A percentile compares a stretch with the other conserved stretches of the same genome.
phyloP scores from a whole-genome alignment of 2,329 filamentous ascomycete genomes.

The Lasiodiplodia citricola region DNA sequence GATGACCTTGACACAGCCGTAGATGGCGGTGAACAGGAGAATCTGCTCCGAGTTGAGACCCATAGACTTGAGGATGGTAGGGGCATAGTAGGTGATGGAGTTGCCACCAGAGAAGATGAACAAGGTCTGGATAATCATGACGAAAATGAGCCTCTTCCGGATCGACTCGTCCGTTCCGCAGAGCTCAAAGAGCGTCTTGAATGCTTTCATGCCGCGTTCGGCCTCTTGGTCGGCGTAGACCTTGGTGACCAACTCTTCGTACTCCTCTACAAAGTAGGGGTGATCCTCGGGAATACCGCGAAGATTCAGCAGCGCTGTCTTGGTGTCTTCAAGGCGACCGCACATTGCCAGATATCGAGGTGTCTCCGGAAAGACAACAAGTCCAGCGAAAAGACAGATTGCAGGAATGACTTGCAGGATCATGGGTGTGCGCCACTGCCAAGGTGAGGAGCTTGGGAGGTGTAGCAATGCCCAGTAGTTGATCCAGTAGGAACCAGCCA shows the following conservation, averaged over 20 bases:
- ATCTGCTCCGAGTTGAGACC: neutral
- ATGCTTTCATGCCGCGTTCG: neutral
- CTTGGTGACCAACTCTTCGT: neutral
- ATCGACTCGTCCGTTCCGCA: neutral
- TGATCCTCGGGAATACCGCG: neutral
- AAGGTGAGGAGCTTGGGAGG: neutral
- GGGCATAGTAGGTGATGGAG: constrained; percentile 11
- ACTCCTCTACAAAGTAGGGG: constrained; percentile 11
- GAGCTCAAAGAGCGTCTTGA: neutral
- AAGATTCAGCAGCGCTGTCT: neutral
- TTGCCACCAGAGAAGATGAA: constrained; percentile 8
- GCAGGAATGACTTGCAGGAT: neutral
- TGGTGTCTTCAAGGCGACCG: neutral
- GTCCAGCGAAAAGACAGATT: neutral
- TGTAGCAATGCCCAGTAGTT: constrained; percentile 3
- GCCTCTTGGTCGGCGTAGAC: neutral
- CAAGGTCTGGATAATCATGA: neutral
- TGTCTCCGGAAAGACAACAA: neutral
- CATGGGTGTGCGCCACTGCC: constrained; percentile 8
- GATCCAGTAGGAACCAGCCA: neutral
- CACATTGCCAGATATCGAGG: constrained; percentile 4
- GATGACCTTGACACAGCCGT: neutral
- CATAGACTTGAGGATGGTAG: neutral
- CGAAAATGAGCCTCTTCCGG: neutral
- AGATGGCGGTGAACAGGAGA: constrained; percentile 4